phyloP scores from a whole-genome alignment of 345 rosid species.

The Euphorbia tirucalli region DNA sequence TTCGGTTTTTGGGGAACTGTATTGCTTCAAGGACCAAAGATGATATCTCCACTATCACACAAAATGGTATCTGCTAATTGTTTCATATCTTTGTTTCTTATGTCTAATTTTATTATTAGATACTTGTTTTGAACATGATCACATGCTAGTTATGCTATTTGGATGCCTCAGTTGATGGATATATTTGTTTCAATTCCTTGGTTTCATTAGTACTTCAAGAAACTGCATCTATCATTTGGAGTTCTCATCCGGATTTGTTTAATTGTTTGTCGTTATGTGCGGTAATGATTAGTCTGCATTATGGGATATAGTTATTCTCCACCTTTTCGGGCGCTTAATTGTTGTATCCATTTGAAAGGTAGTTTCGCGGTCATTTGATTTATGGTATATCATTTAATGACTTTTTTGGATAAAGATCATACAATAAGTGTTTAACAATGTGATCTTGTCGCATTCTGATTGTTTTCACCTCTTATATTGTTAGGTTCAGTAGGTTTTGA shows the following conservation, averaged over 20 bases:
- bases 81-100: neutral
- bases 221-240: constrained; percentile 7
- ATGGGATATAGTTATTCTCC: constrained; percentile 5
- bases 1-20: constrained; percentile 38
- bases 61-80: constrained; percentile 27
- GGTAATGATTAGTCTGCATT: constrained; percentile 10
- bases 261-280: neutral
- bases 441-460: neutral
- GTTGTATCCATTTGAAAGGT: neutral
- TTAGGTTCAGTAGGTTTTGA: neutral
- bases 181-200: constrained; percentile 9
- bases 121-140: constrained; percentile 2
- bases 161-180: no score
- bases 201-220: neutral
- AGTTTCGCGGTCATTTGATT: neutral
- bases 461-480: neutral
- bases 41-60: constrained; percentile 35
- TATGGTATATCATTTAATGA: no score
- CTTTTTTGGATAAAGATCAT: no score
- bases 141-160: constrained; percentile 5
- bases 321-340: neutral
- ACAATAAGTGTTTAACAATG: no score
- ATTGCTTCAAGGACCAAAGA: constrained; percentile 33
- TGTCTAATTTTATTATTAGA: neutral
- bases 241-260: neutral